These are phyloP conservation scores for Acorus calamus DNA, from an alignment of 106 monocot species.

Conservation along the genomic window DNA sequence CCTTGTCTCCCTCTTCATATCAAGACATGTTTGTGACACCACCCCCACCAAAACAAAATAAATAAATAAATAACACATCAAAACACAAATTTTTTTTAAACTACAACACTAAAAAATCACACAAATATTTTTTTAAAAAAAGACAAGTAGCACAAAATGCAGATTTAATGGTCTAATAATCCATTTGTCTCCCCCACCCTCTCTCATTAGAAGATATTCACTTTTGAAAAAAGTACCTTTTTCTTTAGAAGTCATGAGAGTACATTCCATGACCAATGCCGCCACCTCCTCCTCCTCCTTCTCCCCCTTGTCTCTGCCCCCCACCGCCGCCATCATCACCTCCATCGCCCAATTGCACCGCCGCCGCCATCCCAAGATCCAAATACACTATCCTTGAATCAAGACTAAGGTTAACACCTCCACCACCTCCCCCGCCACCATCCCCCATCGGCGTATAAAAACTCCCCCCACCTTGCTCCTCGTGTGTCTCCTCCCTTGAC, in stretches of 20 bases:
- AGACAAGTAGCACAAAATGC: too few relatives aligned
- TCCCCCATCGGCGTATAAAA: not conserved
- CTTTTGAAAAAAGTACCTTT: not conserved
- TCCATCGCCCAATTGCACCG: constrained; percentile 8
- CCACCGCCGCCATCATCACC: not conserved
- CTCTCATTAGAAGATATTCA: not conserved
- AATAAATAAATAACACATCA: not conserved
- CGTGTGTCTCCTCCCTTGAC: constrained; percentile 8
- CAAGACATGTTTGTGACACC: not conserved
- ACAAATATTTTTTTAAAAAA: too few relatives aligned
- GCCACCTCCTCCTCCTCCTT: too few relatives aligned
- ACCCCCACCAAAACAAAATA: not conserved
- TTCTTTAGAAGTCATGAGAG: constrained; percentile 9
- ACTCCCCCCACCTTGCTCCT: not conserved
- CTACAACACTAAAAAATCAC: too few relatives aligned
- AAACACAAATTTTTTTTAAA: not conserved
- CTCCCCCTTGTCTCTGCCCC: not conserved
- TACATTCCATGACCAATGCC: constrained; percentile 7
- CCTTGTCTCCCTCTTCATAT: constrained; percentile 2
- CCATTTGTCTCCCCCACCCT: too few relatives aligned
- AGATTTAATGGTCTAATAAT: not conserved
- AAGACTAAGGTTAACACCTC: constrained; percentile 6
- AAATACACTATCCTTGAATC: constrained; percentile 19
- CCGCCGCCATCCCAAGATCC: constrained; percentile 18
- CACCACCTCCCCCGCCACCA: not conserved